phyloP scores from a whole-genome alignment of 331 rosid species.

The Prunus yedoensis region DNA sequence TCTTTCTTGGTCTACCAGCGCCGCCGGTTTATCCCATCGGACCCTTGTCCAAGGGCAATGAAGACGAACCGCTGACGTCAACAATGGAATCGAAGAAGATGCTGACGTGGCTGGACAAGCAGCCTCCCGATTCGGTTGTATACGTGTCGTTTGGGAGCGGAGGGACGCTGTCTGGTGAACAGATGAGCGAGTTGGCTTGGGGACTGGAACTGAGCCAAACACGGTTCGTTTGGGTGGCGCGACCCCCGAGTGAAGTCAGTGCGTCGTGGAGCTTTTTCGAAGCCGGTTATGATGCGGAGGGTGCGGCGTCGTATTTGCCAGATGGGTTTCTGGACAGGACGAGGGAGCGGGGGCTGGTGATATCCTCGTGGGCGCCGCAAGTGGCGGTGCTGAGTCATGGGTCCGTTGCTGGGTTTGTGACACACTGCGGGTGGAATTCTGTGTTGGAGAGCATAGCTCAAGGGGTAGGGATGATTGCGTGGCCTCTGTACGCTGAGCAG shows the following conservation, averaged over 20 bases:
- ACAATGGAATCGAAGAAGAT: not conserved
- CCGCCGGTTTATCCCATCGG: conserved; percentile 2
- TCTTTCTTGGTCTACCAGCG: conserved; percentile 2
- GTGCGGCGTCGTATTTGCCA: not conserved
- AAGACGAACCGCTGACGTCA: not conserved
- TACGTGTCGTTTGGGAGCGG: conserved; percentile 9
- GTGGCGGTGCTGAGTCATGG: not conserved
- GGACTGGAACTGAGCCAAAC: conserved; percentile 2
- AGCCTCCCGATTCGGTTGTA: not conserved
- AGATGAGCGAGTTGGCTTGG: not conserved
- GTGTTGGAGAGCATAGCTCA: conserved; percentile 9
- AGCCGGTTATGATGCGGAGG: not conserved
- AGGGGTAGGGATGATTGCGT: conserved; percentile 11
- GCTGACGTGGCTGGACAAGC: conserved; percentile 7
- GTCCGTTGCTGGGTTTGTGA: conserved; percentile 1
- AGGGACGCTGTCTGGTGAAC: conserved; percentile 5
- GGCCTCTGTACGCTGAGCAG: conserved; percentile 5
- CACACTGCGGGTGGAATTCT: conserved; percentile 14
- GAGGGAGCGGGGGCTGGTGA: not conserved
- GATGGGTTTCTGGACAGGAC: conserved; percentile 1
- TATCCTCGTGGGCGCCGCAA: conserved; percentile 2
- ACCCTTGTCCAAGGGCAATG: not conserved
- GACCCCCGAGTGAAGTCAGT: not conserved
- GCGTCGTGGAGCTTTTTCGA: not conserved
- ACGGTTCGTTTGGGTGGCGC: not conserved